Base-by-base conservation (phyloP, 2,329 filamentous ascomycete species). In the Aspergillus texensis region DNA sequence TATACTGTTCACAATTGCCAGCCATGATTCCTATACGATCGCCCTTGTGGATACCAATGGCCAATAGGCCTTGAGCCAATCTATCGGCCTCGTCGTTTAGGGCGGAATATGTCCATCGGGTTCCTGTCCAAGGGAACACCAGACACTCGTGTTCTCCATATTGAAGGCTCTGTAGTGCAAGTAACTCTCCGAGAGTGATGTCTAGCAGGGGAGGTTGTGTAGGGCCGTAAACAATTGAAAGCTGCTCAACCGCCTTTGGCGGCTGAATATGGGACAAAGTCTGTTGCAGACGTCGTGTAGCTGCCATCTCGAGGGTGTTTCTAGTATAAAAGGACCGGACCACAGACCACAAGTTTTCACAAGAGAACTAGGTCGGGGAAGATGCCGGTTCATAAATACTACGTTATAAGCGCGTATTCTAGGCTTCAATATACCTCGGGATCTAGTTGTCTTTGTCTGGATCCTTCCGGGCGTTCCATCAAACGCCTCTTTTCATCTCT, bases 21-120 rank as follows among this genome's bases (percentile, higher is more conserved):
- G 90, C 90, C 88, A 93, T 92, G 67, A 94, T 89, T 34, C 87
- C 91, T 32, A 93, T 83, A 16, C 90, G 84, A 74, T 93, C 91
- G 41, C 90, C 90, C 34, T 86, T 85, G 45, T 85, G 81, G 58
- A 93, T 86, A 2, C 89, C 89, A 76, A 88, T 85, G 26, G 86
- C 85, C 50, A 92, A 78, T 63, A 94, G 77, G 12, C 90, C 90
- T 57, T 86, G 87, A 6, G 89, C 88, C 52, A 91, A 77, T 60
- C 84, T 80, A 52, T 85, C 83, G 69, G 85, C 87, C 77, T 89
- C 86, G 62, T 86, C 82, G 70, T 88, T 86, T 58, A 91, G 80
- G 64, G 89, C 83, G 65, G 85, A 83, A 77, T 91, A 91, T 0
- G 88, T 90, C 90, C 90, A 93, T 70, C 91, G 83, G 4, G 89